phyloP scores from a whole-genome alignment of 2,329 filamentous ascomycete species.

The Fusarium sororula region DNA sequence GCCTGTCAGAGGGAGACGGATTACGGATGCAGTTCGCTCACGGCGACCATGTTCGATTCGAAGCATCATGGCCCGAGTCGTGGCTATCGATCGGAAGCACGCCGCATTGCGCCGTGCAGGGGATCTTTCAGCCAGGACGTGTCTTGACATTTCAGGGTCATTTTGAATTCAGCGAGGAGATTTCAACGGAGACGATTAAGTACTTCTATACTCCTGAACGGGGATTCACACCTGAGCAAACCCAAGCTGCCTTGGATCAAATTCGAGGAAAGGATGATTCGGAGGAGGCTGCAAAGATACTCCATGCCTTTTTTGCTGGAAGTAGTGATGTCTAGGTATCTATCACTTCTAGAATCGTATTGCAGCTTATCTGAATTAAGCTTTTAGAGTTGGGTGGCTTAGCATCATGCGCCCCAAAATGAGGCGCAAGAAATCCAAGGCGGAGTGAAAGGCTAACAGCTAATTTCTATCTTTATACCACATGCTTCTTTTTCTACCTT shows the following conservation, averaged over 20 bases:
- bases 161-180: neutral
- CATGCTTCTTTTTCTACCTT: neutral
- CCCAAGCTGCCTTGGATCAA: neutral
- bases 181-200: neutral
- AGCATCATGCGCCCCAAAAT: constrained; percentile 1
- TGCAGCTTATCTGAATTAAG: neutral
- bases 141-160: neutral
- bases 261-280: neutral
- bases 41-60: neutral
- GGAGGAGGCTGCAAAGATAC: neutral
- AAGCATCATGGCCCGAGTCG: neutral
- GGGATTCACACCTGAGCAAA: neutral
- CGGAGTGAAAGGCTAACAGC: neutral
- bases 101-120: neutral
- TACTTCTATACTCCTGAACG: neutral
- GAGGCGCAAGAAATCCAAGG: neutral
- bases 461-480: neutral
- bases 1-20: neutral
- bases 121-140: neutral
- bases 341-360: too few species aligned
- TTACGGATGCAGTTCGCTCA: neutral
- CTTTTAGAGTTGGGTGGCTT: constrained; percentile 5
- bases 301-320: neutral
- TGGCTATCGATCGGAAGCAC: neutral
- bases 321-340: neutral